These are phyloP conservation scores for Marasmius tenuissimus DNA, from an alignment of 1,284 basidiomycete species.

Conservation along the genomic window DNA sequence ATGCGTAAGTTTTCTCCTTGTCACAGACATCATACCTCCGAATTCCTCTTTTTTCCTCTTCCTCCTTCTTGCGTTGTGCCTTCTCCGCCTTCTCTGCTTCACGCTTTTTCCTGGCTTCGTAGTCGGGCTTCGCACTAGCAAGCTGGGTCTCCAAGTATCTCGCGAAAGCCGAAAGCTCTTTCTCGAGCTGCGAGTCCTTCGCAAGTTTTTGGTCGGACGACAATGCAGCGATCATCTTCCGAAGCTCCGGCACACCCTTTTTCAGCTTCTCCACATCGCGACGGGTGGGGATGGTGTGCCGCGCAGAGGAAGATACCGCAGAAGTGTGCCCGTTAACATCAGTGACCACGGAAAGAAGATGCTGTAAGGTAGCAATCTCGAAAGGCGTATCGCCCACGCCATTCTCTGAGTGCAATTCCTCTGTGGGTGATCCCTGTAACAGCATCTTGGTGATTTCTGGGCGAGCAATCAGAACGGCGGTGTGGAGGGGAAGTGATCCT, in stretches of 20 bases:
- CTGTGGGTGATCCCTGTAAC: conserved; percentile 33
- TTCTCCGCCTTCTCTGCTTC: conserved; percentile 6
- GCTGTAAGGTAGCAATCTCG: conserved; percentile 37
- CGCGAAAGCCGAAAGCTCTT: conserved; percentile 32
- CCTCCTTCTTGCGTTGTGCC: conserved; percentile 2
- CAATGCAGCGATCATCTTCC: conserved; percentile 32
- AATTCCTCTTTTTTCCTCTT: conserved; percentile 11
- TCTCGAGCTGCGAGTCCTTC: conserved; percentile 29
- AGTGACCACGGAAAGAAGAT: conserved; percentile 16
- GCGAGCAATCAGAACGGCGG: conserved; percentile 35
- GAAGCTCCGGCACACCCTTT: conserved; percentile 32
- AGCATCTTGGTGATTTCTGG: conserved; percentile 37
- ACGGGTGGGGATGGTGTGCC: conserved; percentile 7
- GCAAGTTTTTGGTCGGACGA: conserved; percentile 30
- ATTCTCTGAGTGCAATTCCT: conserved; percentile 47
- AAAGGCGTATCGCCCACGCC: conserved; percentile 53
- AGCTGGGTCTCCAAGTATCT: conserved; percentile 32
- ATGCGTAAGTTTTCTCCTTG: conserved; percentile 13
- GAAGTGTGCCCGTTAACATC: not conserved
- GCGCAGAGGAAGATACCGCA: not conserved
- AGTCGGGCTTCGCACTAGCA: conserved; percentile 19
- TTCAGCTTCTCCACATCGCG: conserved; percentile 24
- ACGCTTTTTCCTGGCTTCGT: not conserved
- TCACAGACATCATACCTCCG: not conserved
- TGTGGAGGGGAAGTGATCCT: conserved; percentile 48